Percentiles rank a stretch among this genome's conserved stretches.
phyloP scores from a whole-genome alignment of 345 rosid genomes.

The Microcos paniculata region DNA sequence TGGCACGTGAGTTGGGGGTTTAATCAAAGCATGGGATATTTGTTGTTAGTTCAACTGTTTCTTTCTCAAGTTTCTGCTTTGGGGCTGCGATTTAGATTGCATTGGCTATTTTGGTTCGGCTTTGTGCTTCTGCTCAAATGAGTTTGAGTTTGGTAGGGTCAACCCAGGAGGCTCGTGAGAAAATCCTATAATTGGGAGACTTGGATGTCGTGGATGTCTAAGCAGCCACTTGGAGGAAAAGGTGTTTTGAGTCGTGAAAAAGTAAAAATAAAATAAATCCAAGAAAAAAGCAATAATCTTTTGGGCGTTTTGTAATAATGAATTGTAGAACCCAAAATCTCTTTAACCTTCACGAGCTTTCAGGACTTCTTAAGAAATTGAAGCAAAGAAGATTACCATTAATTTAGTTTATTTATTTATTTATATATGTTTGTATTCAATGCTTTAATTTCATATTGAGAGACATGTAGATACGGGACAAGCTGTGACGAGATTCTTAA shows the following conservation, averaged over 20 bases:
- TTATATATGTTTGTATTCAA: no score
- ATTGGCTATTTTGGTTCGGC: not conserved
- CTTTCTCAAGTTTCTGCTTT: not conserved
- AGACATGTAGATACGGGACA: not conserved
- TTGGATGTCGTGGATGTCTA: slow-evolving; percentile 19
- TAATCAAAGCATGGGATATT: not conserved
- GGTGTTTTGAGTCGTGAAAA: not conserved
- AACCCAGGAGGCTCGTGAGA: slow-evolving; percentile 14
- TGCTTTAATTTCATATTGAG: not conserved
- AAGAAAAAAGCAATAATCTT: not conserved
- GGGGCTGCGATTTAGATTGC: not conserved
- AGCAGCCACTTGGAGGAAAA: slow-evolving; percentile 2
- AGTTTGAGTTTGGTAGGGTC: slow-evolving; percentile 17
- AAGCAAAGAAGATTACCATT: no score
- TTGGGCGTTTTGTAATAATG: not conserved
- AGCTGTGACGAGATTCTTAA: not conserved
- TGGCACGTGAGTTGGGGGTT: not conserved
- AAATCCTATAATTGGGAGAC: slow-evolving; percentile 23
- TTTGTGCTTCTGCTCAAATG: not conserved
- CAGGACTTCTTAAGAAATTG: not conserved
- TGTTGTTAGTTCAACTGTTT: not conserved
- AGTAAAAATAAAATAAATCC: not conserved
- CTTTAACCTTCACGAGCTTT: not conserved
- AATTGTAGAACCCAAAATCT: not conserved
- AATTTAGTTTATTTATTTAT: not conserved